Evolutionary conservation across 139 green algal genomes (phyloP).

Genomic region (Eudorina sp.): DNA sequence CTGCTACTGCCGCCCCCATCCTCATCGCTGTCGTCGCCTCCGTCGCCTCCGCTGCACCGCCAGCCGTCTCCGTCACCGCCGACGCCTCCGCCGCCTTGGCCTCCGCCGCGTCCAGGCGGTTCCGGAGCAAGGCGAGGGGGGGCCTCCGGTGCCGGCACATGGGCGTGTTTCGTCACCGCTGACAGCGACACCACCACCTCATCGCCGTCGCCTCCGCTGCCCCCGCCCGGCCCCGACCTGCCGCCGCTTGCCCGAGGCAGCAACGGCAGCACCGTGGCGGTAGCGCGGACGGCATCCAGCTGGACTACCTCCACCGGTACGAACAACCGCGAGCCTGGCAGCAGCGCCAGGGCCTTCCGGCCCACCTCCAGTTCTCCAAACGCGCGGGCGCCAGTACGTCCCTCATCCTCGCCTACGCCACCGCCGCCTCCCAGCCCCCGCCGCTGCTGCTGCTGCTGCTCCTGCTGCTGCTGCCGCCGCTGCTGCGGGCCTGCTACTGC

Average conservation of each 20-base stretch:
- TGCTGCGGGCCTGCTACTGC: not conserved
- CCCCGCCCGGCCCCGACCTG: not conserved
- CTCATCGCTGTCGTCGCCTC: not conserved
- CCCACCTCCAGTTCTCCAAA: not conserved
- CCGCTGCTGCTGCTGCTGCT: not conserved
- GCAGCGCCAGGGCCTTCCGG: not conserved
- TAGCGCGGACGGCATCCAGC: not conserved
- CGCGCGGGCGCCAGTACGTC: not conserved
- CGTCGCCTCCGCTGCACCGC: not conserved
- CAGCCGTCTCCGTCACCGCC: not conserved
- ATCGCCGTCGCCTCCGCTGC: not conserved
- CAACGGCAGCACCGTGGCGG: conserved; percentile 38
- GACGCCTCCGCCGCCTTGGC: not conserved
- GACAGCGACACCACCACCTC: not conserved
- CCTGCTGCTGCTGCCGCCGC: not conserved
- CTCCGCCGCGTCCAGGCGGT: too few relatives aligned
- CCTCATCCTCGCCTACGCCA: too few relatives aligned
- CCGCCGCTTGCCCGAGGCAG: too few relatives aligned
- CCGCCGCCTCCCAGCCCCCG: too few relatives aligned
- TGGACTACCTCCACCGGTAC: conserved; percentile 23
- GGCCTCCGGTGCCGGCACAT: not conserved
- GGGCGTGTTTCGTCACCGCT: not conserved
- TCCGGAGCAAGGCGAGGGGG: too few relatives aligned
- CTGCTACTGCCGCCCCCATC: not conserved
- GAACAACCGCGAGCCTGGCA: conserved; percentile 4